Evolutionary conservation across 768 basidiomycete genomes (phyloP), one percentile per base, ranked within the genome.

Genomic region (Ramaria rubella): DNA sequence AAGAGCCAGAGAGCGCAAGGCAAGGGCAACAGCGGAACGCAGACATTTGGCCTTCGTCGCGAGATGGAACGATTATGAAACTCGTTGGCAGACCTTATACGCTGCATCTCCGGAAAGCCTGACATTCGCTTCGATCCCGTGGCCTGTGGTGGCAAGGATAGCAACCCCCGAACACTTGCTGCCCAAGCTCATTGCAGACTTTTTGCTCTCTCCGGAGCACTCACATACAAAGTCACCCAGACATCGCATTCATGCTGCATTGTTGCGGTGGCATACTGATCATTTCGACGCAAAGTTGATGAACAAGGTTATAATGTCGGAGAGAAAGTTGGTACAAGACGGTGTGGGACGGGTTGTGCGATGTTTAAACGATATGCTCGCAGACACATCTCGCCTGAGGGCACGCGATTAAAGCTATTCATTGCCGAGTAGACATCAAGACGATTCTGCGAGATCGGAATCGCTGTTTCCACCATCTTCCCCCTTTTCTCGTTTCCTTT

Each of bases 181-280:
- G 7, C 69, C 77, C 5, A 71, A 74, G 15, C 73, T 72, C 15
- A 77, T 90, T 49, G 65, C 72, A n/a, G 64, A 67, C 48, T 88
- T 91, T 66, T 69, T 91, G 45, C 68, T 87, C 38, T 87, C 85
- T 23, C 74, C 79, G 17, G 59, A 73, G 17, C 86, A 89, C 68
- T 87, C 86, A 14, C 69, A 70, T 56, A 73, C 70, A 9, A 75
- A 80, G 59, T 73, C 82, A 31, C 53, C 34, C 21, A 68, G 65
- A 55, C 76, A 74, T 34, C 61, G 65, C 17, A 58, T 78, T 58
- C 74, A 69, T 58, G 58, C 57, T 15, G 81, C 83, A 60, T 64
- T 81, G 27, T 62, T 79, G 42, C 70, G 74, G 24, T 83, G 77
- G 72, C 80, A 83, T 58, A 78, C 81, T 3, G 81, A 84, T 59